These are phyloP conservation scores for Fusarium siculi DNA, from an alignment of 2,329 filamentous ascomycete genomes.

Conservation along the genomic window DNA sequence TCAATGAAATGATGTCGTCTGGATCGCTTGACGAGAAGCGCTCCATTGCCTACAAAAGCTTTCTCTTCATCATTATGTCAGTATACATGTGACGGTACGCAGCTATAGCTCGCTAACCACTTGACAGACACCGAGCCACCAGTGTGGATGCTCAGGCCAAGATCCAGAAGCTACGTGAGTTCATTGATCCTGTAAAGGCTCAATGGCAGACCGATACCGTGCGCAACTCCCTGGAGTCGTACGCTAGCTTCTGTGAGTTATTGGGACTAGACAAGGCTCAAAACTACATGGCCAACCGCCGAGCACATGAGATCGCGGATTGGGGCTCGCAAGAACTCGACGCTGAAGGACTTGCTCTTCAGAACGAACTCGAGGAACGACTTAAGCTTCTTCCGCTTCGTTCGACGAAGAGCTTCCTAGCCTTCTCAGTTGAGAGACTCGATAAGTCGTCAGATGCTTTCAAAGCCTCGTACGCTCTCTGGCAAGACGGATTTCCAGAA, in stretches of 20 bases:
- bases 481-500: constrained; percentile 82
- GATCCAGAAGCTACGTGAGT: constrained; percentile 76
- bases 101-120: constrained; percentile 18
- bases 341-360: constrained; percentile 80
- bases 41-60: constrained; percentile 86
- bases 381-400: constrained; percentile 82
- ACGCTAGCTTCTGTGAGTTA: constrained; percentile 81
- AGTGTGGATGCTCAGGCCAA: constrained; percentile 78
- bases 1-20: constrained; percentile 81
- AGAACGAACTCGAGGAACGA: constrained; percentile 80
- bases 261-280: constrained; percentile 84
- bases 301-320: constrained; percentile 80
- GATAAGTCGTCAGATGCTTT: constrained; percentile 79
- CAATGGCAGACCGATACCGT: constrained; percentile 82
- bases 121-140: constrained; percentile 77
- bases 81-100: constrained; percentile 33
- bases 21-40: constrained; percentile 83
- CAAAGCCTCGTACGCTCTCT: constrained; percentile 80
- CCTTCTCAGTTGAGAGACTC: constrained; percentile 89
- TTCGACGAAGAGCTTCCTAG: constrained; percentile 90
- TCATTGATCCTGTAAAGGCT: constrained; percentile 83
- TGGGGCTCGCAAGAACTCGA: constrained; percentile 86
- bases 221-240: constrained; percentile 75
- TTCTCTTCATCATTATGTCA: constrained; percentile 91
- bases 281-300: constrained; percentile 77